Evolutionary conservation across 805 yeast genomes (phyloP).

Genomic region (Kluyveromyces aestuarii): DNA sequence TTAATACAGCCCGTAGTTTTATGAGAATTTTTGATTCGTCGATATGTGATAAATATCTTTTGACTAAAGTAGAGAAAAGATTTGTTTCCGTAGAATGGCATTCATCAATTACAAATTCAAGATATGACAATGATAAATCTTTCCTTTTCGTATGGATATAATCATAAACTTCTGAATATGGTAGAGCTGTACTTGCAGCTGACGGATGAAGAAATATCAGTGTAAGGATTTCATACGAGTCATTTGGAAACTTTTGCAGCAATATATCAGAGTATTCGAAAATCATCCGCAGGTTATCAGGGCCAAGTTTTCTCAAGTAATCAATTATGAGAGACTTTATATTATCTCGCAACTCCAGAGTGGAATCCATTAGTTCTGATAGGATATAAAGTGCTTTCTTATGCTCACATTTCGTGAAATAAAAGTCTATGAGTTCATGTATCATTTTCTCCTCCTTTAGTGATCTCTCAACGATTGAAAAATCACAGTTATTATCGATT

Average conservation of each 20-base stretch:
- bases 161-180: conserved; percentile 44
- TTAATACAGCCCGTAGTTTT: conserved; percentile 31
- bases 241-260: conserved; percentile 28
- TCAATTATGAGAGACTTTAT: conserved; percentile 27
- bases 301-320: conserved; percentile 48
- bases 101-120: conserved; percentile 41
- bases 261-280: conserved; percentile 48
- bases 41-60: conserved; percentile 33
- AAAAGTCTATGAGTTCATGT: conserved; percentile 71
- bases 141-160: conserved; percentile 32
- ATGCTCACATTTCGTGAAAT: conserved; percentile 53
- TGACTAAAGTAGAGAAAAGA: conserved; percentile 38
- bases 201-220: conserved; percentile 60
- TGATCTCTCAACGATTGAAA: conserved; percentile 47
- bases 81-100: conserved; percentile 29
- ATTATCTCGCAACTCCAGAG: conserved; percentile 8
- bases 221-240: conserved; percentile 28
- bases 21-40: conserved; percentile 10
- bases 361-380: conserved; percentile 11
- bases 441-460: conserved; percentile 41
- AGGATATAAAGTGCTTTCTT: conserved; percentile 58
- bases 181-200: conserved; percentile 48
- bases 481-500: conserved; percentile 64
- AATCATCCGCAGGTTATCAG: conserved; percentile 42
- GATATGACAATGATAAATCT: conserved; percentile 35